A percentile compares a stretch with the other conserved stretches of the same genome.
Conservation (phyloP, 176 grass and related monocot species). For the Triticum dicoccoides region DNA sequence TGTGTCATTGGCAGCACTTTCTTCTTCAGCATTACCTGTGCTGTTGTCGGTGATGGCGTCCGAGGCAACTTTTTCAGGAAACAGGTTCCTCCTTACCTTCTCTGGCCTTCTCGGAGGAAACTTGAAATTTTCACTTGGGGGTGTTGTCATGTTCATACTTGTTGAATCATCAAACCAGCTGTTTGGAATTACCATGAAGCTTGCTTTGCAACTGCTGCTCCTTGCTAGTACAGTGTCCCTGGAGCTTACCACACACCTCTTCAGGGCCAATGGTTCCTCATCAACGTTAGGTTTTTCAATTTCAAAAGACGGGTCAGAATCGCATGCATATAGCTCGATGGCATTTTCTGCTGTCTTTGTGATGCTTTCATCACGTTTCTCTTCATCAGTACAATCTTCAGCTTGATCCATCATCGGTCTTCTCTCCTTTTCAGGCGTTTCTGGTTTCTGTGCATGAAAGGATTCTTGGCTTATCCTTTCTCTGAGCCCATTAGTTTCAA, state of each 20-base stretch:
- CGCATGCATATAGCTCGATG: slow-evolving; percentile 48
- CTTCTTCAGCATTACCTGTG: slow-evolving; percentile 35
- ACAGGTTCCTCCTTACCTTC: slow-evolving; percentile 37
- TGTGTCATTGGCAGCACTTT: background rate
- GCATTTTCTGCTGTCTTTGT: slow-evolving; percentile 20
- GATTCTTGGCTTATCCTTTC: slow-evolving; percentile 41
- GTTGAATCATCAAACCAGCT: slow-evolving; percentile 53
- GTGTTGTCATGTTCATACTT: slow-evolving; percentile 36
- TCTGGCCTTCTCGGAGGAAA: slow-evolving; percentile 43
- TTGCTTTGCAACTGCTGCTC: slow-evolving; percentile 83
- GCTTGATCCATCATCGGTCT: background rate
- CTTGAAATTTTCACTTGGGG: slow-evolving; percentile 35
- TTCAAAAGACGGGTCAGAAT: slow-evolving; percentile 29
- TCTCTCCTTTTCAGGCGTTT: slow-evolving; percentile 15
- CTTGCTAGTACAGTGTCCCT: slow-evolving; percentile 43
- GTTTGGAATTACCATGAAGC: slow-evolving; percentile 63
- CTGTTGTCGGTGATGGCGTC: slow-evolving; percentile 28
- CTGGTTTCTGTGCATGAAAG: slow-evolving; percentile 27
- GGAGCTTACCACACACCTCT: slow-evolving; percentile 46
- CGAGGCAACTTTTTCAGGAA: slow-evolving; percentile 18
- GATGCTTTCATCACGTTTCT: slow-evolving; percentile 17
- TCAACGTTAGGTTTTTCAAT: slow-evolving; percentile 20
- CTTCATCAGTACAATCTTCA: background rate
- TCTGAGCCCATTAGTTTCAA: slow-evolving; percentile 47
- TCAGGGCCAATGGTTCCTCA: slow-evolving; percentile 31